A percentile compares a stretch with the other conserved stretches of the same genome.
phyloP scores from a whole-genome alignment of 2,329 filamentous ascomycete species.

The Ascochyta clinopodiicola region DNA sequence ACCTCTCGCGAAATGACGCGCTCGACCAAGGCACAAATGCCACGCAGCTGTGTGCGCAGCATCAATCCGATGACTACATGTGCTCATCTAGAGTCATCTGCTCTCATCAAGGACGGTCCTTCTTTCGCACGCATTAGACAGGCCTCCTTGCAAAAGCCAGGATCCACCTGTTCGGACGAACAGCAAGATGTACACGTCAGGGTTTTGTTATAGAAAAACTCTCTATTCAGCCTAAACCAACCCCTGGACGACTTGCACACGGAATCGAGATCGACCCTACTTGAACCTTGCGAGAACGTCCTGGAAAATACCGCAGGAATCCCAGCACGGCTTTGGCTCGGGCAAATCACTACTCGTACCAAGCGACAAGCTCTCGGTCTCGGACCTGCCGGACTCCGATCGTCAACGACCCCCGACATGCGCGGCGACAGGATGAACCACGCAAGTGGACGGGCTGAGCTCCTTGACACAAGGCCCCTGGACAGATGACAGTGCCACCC shows the following conservation, averaged over 20 bases:
- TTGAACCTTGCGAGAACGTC: neutral
- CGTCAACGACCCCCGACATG: neutral
- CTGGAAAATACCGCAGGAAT: slow-evolving; percentile 13
- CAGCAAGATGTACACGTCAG: neutral
- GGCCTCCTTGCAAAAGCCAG: neutral
- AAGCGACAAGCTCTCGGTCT: slow-evolving; percentile 2
- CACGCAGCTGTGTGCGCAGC: neutral
- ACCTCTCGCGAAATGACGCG: neutral
- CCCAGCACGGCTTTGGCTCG: slow-evolving; percentile 12
- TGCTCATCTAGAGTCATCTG: slow-evolving; percentile 6
- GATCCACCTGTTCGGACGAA: slow-evolving; percentile 3
- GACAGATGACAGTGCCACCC: neutral
- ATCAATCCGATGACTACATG: neutral
- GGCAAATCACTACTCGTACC: slow-evolving; percentile 5
- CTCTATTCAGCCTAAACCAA: slow-evolving; percentile 8
- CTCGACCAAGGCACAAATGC: neutral
- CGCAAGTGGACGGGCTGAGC: slow-evolving; percentile 3
- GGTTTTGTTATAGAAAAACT: slow-evolving; percentile 14
- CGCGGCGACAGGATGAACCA: neutral
- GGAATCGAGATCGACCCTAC: slow-evolving; percentile 9
- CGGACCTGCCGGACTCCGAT: slow-evolving; percentile 7
- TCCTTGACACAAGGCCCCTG: slow-evolving; percentile 7
- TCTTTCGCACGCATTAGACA: slow-evolving; percentile 3
- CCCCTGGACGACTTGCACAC: neutral
- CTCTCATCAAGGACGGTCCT: slow-evolving; percentile 1